Conservation (phyloP, 2,329 filamentous ascomycete species). For the Aspergillus chevalieri region DNA sequence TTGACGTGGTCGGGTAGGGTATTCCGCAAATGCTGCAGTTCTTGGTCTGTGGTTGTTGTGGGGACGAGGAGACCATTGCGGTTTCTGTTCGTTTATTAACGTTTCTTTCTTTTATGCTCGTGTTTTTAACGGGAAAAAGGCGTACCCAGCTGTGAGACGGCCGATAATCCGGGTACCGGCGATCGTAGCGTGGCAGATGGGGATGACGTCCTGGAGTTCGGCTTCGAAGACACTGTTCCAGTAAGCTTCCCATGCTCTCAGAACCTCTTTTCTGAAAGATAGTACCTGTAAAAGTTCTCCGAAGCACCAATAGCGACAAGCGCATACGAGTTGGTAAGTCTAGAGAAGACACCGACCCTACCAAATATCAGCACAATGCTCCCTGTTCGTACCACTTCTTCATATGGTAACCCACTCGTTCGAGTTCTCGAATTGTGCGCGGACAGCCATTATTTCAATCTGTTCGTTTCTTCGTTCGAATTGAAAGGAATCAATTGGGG, state of each 20-base stretch:
- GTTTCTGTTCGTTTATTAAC: conserved; percentile 54
- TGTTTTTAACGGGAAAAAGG: conserved; percentile 5
- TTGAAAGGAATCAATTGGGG: too few species aligned
- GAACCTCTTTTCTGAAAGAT: conserved; percentile 4
- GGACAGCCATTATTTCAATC: conserved; percentile 38
- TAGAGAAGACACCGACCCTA: conserved; percentile 94
- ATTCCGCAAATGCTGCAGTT: conserved; percentile 94
- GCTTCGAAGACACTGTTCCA: conserved; percentile 78
- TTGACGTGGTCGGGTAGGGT: conserved; percentile 84
- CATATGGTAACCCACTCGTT: conserved; percentile 37
- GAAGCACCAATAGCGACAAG: conserved; percentile 90
- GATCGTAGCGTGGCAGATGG: conserved; percentile 94
- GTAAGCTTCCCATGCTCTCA: conserved; percentile 4
- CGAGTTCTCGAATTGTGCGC: conserved; percentile 47
- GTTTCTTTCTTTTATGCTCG: neutral
- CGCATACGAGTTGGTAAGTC: conserved; percentile 94
- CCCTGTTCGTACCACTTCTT: neutral
- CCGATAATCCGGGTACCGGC: conserved; percentile 95
- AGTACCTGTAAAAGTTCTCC: conserved; percentile 92
- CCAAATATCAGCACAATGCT: neutral
- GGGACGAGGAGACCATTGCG: conserved; percentile 94
- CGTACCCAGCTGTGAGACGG: conserved; percentile 82
- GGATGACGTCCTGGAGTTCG: conserved; percentile 93
- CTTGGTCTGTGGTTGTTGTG: conserved; percentile 93
- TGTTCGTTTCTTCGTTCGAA: neutral